Evolutionary conservation across 768 basidiomycete genomes (phyloP).

Genomic region (Tulasnella sp.): DNA sequence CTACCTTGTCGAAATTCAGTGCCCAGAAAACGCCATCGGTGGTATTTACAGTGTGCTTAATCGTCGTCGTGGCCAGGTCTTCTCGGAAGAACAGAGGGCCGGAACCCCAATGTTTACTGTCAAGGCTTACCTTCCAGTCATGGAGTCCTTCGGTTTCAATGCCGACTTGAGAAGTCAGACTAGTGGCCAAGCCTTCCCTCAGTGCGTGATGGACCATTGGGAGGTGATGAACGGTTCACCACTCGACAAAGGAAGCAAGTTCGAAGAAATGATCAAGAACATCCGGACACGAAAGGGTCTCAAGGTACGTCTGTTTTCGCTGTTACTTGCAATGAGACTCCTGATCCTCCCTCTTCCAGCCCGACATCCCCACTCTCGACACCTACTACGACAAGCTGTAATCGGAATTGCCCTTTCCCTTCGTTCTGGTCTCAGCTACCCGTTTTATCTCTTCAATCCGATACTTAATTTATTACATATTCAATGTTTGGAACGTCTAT

Average conservation of each 20-base stretch:
- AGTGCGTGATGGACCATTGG: slow-evolving; percentile 91
- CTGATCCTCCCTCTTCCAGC: slow-evolving; percentile 43
- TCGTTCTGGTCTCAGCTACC: background rate
- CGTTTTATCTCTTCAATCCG: background rate
- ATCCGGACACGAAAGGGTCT: slow-evolving; percentile 95
- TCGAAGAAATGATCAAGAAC: slow-evolving; percentile 73
- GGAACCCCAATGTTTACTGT: slow-evolving; percentile 99
- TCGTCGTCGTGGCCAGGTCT: slow-evolving; percentile 97
- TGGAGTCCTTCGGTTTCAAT: slow-evolving; percentile 96
- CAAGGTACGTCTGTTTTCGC: slow-evolving; percentile 52
- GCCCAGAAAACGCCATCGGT: slow-evolving; percentile 94
- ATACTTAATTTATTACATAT: slow-evolving; percentile 8
- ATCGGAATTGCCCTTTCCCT: background rate
- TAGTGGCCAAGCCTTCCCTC: slow-evolving; percentile 97
- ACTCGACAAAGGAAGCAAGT: slow-evolving; percentile 86
- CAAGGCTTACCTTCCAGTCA: slow-evolving; percentile 92
- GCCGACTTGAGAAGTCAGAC: slow-evolving; percentile 90
- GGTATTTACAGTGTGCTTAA: slow-evolving; percentile 93
- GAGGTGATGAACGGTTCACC: slow-evolving; percentile 78
- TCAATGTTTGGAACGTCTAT: slow-evolving; percentile 8
- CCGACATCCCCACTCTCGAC: slow-evolving; percentile 82
- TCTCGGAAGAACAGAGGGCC: slow-evolving; percentile 92
- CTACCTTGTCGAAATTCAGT: slow-evolving; percentile 97
- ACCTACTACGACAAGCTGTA: slow-evolving; percentile 87
- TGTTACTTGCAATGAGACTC: background rate